These are phyloP conservation scores for Diplogelasinospora grovesii DNA, from an alignment of 495 filamentous ascomycete species.

Conservation along the genomic window DNA sequence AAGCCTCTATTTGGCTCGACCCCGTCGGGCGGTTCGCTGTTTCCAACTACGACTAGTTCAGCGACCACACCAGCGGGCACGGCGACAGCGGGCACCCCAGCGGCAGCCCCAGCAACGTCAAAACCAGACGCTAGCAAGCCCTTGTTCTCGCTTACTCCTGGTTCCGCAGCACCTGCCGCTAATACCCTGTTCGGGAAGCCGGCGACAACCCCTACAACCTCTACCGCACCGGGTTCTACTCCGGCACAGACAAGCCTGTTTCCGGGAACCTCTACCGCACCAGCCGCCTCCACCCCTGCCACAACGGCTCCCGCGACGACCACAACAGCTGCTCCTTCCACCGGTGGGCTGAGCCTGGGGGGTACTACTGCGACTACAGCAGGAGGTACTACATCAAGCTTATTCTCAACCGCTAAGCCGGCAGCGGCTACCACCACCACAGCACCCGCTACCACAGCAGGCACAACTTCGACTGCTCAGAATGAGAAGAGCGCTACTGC, in stretches of 20 bases:
- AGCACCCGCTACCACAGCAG: slow-evolving; percentile 5
- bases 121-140: no score
- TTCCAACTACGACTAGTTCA: not conserved
- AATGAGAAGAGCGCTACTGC: slow-evolving; percentile 21
- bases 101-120: slow-evolving; percentile 4
- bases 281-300: no score
- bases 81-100: slow-evolving; percentile 3
- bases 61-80: not conserved
- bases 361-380: no score
- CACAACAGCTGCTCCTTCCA: not conserved
- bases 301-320: slow-evolving; percentile 6
- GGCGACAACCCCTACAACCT: not conserved
- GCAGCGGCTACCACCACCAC: slow-evolving; percentile 9
- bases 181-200: slow-evolving; percentile 14
- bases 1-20: not conserved
- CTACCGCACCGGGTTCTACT: not conserved
- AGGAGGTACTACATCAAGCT: no score
- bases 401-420: slow-evolving; percentile 1
- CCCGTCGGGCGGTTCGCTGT: no score
- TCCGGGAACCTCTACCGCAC: not conserved
- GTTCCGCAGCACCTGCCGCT: no score
- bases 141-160: no score
- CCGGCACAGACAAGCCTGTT: not conserved
- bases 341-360: slow-evolving; percentile 1
- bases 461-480: slow-evolving; percentile 24